These are phyloP conservation scores for Microsporum canis DNA, from an alignment of 2,329 filamentous ascomycete genomes.

Conservation along the genomic window DNA sequence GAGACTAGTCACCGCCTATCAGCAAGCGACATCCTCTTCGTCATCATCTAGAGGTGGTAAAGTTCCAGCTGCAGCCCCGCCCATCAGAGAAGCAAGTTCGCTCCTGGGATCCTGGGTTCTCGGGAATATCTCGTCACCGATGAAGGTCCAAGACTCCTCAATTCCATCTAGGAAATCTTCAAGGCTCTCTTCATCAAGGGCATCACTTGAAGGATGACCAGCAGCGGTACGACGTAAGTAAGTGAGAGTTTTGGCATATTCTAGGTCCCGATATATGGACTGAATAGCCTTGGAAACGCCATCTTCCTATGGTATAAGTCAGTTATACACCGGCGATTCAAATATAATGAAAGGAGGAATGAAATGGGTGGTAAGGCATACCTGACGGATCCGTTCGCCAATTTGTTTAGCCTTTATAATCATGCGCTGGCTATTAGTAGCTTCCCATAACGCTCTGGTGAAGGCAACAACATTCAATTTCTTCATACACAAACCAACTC, in stretches of 20 bases:
- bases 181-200: conserved; percentile 28
- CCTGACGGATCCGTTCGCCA: conserved; percentile 77
- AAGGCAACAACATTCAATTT: conserved; percentile 82
- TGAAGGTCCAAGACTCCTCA: conserved; percentile 83
- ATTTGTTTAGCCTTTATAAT: conserved; percentile 71
- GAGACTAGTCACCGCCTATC: not conserved
- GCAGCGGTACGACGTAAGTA: conserved; percentile 42
- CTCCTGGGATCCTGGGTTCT: conserved; percentile 4
- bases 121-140: conserved; percentile 43
- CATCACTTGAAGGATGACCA: conserved; percentile 25
- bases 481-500: conserved; percentile 79
- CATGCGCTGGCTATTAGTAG: conserved; percentile 82
- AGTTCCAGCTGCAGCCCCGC: conserved; percentile 7
- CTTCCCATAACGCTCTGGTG: conserved; percentile 78
- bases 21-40: conserved; percentile 9
- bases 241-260: conserved; percentile 79
- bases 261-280: conserved; percentile 84
- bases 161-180: conserved; percentile 51
- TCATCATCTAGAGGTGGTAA: conserved; percentile 5
- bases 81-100: conserved; percentile 9
- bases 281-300: conserved; percentile 86
- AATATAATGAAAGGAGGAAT: not conserved
- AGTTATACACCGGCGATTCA: conserved; percentile 17
- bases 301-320: conserved; percentile 52
- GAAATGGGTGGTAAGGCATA: conserved; percentile 35